Evolutionary conservation across 352 stramenopile genomes (phyloP).

Genomic region (Pythium periplocum): DNA sequence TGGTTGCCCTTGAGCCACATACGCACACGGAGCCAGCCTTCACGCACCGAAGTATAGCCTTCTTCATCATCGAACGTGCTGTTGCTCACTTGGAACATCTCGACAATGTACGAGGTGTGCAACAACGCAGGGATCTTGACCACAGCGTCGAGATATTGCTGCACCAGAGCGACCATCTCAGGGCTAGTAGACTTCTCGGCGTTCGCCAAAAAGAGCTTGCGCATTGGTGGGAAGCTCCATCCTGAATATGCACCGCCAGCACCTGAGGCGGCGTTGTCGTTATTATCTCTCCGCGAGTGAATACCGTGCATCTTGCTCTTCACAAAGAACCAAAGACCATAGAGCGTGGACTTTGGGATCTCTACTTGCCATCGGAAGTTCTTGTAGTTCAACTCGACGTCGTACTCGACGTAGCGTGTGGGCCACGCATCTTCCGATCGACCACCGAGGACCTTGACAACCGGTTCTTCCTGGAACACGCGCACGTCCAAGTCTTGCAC

Average conservation of each 20-base stretch:
- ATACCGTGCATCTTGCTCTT: conserved; percentile 67
- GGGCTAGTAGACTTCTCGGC: conserved; percentile 62
- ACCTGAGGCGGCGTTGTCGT: conserved; percentile 8
- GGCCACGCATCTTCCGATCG: conserved; percentile 78
- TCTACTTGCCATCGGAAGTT: conserved; percentile 81
- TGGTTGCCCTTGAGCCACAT: conserved; percentile 84
- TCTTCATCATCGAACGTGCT: conserved; percentile 84
- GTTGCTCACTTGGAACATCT: conserved; percentile 80
- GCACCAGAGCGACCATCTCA: conserved; percentile 76
- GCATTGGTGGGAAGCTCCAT: conserved; percentile 61
- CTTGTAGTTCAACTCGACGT: conserved; percentile 80
- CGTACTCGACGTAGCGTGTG: conserved; percentile 80
- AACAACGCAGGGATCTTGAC: conserved; percentile 59
- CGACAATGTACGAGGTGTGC: conserved; percentile 61
- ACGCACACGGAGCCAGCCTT: conserved; percentile 80
- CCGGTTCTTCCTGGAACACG: conserved; percentile 65
- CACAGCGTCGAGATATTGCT: conserved; percentile 67
- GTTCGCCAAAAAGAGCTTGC: conserved; percentile 76
- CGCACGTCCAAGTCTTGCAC: conserved; percentile 48
- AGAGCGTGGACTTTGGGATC: conserved; percentile 77
- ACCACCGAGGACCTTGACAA: conserved; percentile 52
- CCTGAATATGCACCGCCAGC: conserved; percentile 10
- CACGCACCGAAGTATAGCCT: conserved; percentile 66
- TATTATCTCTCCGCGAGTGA: conserved; percentile 20
- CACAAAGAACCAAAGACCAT: conserved; percentile 84